Conservation (phyloP, 331 rosid genomes). For the Phaseolus coccineus region DNA sequence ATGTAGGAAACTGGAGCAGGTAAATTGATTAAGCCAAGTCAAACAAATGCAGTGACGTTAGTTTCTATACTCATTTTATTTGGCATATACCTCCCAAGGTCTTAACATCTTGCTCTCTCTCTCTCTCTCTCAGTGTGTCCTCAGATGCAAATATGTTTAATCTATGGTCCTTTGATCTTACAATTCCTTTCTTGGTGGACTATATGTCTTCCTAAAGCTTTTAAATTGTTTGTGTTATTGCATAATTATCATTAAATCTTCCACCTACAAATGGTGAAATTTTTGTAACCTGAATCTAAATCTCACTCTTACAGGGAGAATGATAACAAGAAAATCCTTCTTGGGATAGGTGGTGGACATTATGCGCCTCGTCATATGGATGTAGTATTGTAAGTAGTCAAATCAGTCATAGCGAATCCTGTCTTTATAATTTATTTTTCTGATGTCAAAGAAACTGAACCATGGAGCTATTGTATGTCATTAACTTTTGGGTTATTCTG, state of each 20-base stretch:
- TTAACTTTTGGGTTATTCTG: not conserved
- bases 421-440: constrained; percentile 17
- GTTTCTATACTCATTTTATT: constrained; percentile 13
- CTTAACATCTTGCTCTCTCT: constrained; percentile 28
- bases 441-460: constrained; percentile 15
- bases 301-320: constrained; percentile 62
- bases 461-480: not conserved
- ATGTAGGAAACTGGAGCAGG: constrained; percentile 91
- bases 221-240: constrained; percentile 17
- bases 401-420: not conserved
- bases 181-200: constrained; percentile 32
- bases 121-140: constrained; percentile 29
- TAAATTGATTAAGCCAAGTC: constrained; percentile 39
- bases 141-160: not conserved
- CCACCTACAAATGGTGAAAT: constrained; percentile 6
- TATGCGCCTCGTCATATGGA: constrained; percentile 96
- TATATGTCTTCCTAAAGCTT: constrained; percentile 13
- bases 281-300: constrained; percentile 28
- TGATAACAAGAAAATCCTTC: constrained; percentile 74
- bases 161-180: not conserved
- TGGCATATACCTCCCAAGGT: constrained; percentile 3
- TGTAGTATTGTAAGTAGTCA: constrained; percentile 71
- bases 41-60: constrained; percentile 24
- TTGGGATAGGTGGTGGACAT: constrained; percentile 97
- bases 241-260: constrained; percentile 7